Conservation (phyloP, 2,329 filamentous ascomycete species). For the Diaporthe aspalathi region DNA sequence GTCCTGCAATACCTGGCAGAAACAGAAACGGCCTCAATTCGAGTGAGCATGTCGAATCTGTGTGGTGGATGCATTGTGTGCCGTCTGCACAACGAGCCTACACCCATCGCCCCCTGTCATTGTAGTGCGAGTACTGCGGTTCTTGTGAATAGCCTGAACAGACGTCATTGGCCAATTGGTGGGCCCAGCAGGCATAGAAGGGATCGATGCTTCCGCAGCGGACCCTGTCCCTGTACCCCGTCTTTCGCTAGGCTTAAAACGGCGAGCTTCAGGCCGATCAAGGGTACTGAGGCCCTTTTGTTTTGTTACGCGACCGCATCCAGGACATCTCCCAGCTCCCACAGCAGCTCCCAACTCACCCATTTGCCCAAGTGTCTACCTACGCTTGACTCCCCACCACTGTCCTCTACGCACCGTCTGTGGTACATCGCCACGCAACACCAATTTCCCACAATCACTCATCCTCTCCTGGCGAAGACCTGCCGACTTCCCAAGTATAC, state of each 20-base stretch:
- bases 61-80: neutral
- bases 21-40: neutral
- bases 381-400: neutral
- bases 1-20: neutral
- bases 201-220: neutral
- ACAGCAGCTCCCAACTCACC: neutral
- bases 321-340: conserved; percentile 22
- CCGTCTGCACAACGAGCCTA: neutral
- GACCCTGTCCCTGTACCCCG: conserved; percentile 16
- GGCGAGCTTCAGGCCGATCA: conserved; percentile 15
- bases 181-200: neutral
- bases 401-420: no score
- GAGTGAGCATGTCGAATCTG: neutral
- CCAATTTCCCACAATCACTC: neutral
- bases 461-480: conserved; percentile 39
- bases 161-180: conserved; percentile 20
- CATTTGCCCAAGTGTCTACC: neutral
- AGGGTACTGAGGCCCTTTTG: conserved; percentile 16
- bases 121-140: neutral
- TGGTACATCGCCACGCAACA: neutral
- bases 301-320: conserved; percentile 32
- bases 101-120: neutral
- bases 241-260: conserved; percentile 22
- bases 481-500: conserved; percentile 15
- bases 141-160: neutral